Conservation (phyloP, 2,329 filamentous ascomycete species). For the Paracorniculantispora psalliotae region DNA sequence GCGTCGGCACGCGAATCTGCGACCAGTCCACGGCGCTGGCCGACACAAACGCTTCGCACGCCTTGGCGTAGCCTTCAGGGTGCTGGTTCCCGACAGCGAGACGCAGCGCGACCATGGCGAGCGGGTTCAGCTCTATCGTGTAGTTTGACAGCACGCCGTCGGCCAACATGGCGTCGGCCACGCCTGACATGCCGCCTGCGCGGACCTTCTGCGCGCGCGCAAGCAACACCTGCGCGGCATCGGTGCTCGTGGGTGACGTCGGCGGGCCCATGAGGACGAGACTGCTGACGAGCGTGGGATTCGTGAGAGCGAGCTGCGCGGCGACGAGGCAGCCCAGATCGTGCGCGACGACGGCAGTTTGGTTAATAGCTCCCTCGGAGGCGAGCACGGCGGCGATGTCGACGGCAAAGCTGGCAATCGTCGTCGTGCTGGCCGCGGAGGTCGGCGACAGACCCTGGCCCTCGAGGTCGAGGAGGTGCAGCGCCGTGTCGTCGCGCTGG, state of each 20-base stretch:
- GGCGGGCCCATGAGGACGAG: slow-evolving; percentile 45
- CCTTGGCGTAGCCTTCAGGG: slow-evolving; percentile 52
- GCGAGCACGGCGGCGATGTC: slow-evolving; percentile 38
- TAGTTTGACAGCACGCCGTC: too few species aligned
- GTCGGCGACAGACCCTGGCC: slow-evolving; percentile 52
- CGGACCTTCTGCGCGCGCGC: neutral
- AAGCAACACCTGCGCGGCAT: slow-evolving; percentile 28
- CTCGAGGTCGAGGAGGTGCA: slow-evolving; percentile 49
- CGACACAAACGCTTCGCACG: slow-evolving; percentile 42
- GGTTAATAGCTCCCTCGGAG: slow-evolving; percentile 25
- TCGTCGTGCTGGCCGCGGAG: slow-evolving; percentile 35
- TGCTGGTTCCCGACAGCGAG: slow-evolving; percentile 43
- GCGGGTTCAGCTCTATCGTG: too few species aligned
- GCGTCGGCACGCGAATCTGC: slow-evolving; percentile 26
- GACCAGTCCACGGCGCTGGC: slow-evolving; percentile 30
- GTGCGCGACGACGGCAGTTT: slow-evolving; percentile 43
- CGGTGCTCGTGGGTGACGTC: slow-evolving; percentile 37
- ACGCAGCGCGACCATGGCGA: slow-evolving; percentile 35
- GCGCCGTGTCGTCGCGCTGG: slow-evolving; percentile 13
- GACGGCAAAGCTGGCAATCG: slow-evolving; percentile 37
- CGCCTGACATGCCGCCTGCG: neutral
- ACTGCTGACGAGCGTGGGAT: slow-evolving; percentile 36
- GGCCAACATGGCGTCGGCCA: neutral
- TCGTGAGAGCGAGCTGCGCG: slow-evolving; percentile 32
- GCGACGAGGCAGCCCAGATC: slow-evolving; percentile 48